Evolutionary conservation across 129 eudicot genomes (phyloP).

Genomic region (Tagetes erecta): DNA sequence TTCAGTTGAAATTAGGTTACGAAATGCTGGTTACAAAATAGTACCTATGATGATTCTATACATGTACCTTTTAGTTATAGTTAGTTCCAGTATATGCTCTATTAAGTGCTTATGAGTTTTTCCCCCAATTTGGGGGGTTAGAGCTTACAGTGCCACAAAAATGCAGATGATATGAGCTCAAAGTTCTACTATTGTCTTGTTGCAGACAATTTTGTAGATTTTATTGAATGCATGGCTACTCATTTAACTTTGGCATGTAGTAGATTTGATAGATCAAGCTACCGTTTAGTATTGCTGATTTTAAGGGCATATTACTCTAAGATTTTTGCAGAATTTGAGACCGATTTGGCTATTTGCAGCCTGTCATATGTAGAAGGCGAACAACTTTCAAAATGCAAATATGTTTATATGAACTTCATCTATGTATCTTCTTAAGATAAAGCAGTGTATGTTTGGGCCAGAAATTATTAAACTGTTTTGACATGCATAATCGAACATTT

Average conservation of each 20-base stretch:
- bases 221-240: not conserved
- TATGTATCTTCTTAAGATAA: not conserved
- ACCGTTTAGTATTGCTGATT: not conserved
- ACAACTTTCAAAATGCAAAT: not conserved
- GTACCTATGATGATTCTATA: not conserved
- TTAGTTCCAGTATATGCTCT: not conserved
- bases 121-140: not conserved
- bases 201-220: not conserved
- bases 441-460: not conserved
- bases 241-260: not conserved
- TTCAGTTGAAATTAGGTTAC: not conserved
- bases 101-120: not conserved
- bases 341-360: not conserved
- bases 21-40: not conserved
- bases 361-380: not conserved
- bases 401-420: constrained; percentile 1
- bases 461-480: not conserved
- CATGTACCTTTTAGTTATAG: not conserved
- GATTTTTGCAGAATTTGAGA: not conserved
- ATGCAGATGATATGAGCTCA: not conserved
- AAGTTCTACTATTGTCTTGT: constrained; percentile 3
- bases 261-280: not conserved
- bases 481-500: constrained; percentile 21
- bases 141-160: constrained; percentile 10
- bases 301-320: not conserved